Percentiles rank a stretch among this genome's conserved stretches.
phyloP scores from a whole-genome alignment of 495 filamentous ascomycete species.

The Trypethelium eluteriae region DNA sequence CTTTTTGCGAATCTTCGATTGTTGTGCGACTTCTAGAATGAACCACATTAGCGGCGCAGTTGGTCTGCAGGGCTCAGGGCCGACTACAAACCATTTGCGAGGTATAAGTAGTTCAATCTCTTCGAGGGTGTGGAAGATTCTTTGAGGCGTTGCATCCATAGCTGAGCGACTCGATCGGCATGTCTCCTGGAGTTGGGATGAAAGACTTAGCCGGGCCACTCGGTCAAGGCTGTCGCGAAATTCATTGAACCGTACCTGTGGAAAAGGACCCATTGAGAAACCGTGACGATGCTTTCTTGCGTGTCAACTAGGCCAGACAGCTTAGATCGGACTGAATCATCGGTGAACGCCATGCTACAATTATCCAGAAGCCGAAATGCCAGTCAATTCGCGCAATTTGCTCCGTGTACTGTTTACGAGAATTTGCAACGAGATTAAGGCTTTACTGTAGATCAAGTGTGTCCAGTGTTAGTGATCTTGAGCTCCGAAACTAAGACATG shows the following conservation, averaged over 20 bases:
- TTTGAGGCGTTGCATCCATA: conserved; percentile 84
- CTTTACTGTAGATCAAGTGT: not conserved
- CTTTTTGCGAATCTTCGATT: conserved; percentile 83
- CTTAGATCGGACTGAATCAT: conserved; percentile 88
- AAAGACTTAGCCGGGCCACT: conserved; percentile 3
- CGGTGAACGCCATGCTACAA: conserved; percentile 74
- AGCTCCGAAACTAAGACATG: not conserved
- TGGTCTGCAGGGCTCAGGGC: conserved; percentile 4
- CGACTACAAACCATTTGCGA: conserved; percentile 69
- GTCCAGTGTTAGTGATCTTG: not conserved
- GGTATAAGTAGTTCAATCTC: conserved; percentile 83
- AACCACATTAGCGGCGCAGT: conserved; percentile 7
- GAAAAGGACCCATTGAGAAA: conserved; percentile 99
- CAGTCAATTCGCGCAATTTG: not conserved
- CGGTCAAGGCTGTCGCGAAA: not conserved
- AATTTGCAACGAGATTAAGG: not conserved
- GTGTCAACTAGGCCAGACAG: conserved; percentile 91
- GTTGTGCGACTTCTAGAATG: conserved; percentile 77
- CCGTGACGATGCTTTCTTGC: conserved; percentile 89
- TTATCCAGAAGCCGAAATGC: no score
- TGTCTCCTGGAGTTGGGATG: conserved; percentile 57
- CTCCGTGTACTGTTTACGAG: not conserved
- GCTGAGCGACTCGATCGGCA: conserved; percentile 74
- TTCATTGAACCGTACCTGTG: conserved; percentile 61
- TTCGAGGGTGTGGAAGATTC: conserved; percentile 69